Evolutionary conservation across 495 filamentous ascomycete species (phyloP).

Genomic region (Neurospora intermedia): DNA sequence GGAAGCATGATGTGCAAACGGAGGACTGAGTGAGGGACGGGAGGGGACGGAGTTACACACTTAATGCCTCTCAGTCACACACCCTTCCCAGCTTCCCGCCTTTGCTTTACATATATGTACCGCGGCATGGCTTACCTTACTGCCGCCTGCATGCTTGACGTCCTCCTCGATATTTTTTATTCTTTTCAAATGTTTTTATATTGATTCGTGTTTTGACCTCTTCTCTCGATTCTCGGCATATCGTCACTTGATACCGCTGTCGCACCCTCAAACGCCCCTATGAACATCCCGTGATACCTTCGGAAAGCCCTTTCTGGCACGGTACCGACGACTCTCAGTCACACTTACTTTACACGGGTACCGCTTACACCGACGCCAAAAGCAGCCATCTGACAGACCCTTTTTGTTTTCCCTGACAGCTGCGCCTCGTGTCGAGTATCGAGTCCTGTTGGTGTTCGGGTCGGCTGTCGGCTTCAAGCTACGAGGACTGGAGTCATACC

Average conservation of each 20-base stretch:
- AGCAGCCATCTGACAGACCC: background rate
- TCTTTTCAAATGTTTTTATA: background rate
- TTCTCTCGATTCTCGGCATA: background rate
- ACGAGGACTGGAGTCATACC: background rate
- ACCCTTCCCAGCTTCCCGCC: background rate
- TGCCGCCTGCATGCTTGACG: background rate
- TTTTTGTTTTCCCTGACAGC: background rate
- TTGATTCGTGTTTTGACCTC: background rate
- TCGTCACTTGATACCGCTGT: background rate
- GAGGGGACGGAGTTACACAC: background rate
- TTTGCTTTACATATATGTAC: background rate
- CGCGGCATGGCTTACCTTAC: background rate
- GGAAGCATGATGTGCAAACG: background rate
- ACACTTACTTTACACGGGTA: background rate
- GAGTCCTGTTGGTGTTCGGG: background rate
- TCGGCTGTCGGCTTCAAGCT: background rate
- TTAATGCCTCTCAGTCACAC: background rate
- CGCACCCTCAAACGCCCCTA: background rate
- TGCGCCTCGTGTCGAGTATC: background rate
- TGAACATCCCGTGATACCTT: background rate
- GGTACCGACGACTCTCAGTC: background rate
- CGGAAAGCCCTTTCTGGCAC: background rate
- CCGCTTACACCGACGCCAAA: background rate
- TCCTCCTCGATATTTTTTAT: too few species aligned
- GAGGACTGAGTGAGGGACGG: background rate